Percentiles rank a stretch among this genome's conserved stretches.
phyloP scores from a whole-genome alignment of 2,329 filamentous ascomycete species.

The Cladosporium oxysporum region DNA sequence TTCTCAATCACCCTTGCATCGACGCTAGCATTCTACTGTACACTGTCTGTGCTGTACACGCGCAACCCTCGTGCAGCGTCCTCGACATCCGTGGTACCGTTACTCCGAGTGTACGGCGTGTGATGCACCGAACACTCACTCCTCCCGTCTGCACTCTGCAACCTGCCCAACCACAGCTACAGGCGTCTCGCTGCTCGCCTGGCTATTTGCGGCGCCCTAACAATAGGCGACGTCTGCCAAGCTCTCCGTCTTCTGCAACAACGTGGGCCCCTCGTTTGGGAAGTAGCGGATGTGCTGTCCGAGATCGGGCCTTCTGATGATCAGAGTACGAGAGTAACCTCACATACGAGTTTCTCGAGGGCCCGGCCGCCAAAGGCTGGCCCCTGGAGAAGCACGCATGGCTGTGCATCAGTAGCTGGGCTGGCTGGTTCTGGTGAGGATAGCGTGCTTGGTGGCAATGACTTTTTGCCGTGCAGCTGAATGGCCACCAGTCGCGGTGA shows the following conservation, averaged over 20 bases:
- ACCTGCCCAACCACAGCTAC: not conserved
- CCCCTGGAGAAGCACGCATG: not conserved
- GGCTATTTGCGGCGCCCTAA: constrained; percentile 3
- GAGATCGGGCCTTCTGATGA: constrained; percentile 12
- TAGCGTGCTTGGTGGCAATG: constrained; percentile 1
- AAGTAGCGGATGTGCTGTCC: not conserved
- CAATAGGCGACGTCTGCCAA: constrained; percentile 8
- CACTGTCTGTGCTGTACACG: not conserved
- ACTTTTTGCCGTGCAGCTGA: not conserved
- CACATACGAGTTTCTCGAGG: constrained; percentile 9
- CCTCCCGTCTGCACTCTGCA: not conserved
- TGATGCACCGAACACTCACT: not conserved
- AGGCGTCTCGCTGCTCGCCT: not conserved
- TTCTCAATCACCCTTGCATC: not conserved
- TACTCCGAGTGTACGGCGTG: not conserved
- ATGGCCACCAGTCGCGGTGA: not conserved
- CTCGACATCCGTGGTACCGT: not conserved
- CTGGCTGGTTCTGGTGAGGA: constrained; percentile 2
- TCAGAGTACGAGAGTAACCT: constrained; percentile 4
- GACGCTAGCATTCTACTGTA: not conserved
- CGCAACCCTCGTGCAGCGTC: not conserved
- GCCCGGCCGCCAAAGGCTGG: not conserved
- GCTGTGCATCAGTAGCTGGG: constrained; percentile 2
- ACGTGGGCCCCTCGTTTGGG: constrained; percentile 9
- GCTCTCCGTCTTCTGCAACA: constrained; percentile 4